Conservation (phyloP, 177 flowering plant genomes). For the Vitis hybrid region DNA sequence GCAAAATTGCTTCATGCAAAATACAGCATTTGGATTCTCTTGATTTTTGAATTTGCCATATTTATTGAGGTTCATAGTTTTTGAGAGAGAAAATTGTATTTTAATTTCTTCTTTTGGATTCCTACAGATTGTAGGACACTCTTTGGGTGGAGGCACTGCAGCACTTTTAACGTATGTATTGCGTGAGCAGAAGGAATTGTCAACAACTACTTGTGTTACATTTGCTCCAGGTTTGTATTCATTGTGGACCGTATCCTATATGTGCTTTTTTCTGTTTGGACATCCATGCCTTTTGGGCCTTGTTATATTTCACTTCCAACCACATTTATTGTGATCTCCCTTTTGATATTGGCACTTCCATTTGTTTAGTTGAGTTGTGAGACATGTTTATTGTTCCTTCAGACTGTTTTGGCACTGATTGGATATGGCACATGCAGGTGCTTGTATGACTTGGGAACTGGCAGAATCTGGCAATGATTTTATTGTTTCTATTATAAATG, state of each 20-base stretch:
- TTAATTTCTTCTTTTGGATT: constrained; percentile 5
- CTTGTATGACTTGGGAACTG: constrained; percentile 99
- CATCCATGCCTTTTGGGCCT: neutral
- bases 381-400: neutral
- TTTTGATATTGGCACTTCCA: neutral
- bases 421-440: constrained; percentile 57
- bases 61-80: neutral
- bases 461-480: constrained; percentile 88
- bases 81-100: neutral
- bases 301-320: neutral
- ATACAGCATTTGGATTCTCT: too few species aligned
- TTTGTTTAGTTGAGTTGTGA: neutral
- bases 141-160: constrained; percentile 98
- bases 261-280: neutral
- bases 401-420: constrained; percentile 11
- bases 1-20: too few species aligned
- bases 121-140: constrained; percentile 87
- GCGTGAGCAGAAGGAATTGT: constrained; percentile 81
- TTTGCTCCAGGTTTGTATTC: constrained; percentile 86
- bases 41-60: too few species aligned
- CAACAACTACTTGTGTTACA: constrained; percentile 76
- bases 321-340: neutral
- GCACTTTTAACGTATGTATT: constrained; percentile 84
- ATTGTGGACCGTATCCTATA: neutral
- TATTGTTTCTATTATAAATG: constrained; percentile 86